phyloP scores from a whole-genome alignment of 768 basidiomycete species.

The Mycena crocata region DNA sequence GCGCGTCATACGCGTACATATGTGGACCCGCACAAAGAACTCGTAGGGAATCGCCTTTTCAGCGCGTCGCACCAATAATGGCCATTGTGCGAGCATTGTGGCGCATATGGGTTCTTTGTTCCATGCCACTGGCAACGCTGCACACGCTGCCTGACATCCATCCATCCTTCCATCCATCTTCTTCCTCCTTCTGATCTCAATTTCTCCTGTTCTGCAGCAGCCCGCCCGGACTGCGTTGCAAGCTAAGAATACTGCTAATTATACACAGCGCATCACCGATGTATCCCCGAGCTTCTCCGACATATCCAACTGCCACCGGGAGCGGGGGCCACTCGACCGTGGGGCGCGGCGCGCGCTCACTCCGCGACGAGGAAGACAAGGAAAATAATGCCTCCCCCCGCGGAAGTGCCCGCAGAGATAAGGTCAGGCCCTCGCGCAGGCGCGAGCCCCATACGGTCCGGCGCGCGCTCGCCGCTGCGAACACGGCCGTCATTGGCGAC shows the following conservation, averaged over 20 bases:
- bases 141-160: slow-evolving; percentile 5
- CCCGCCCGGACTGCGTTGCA: slow-evolving; percentile 9
- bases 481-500: slow-evolving; percentile 54
- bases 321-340: too few species aligned
- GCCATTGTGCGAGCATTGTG: not conserved
- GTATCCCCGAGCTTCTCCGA: slow-evolving; percentile 19
- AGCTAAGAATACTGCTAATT: slow-evolving; percentile 20
- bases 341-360: too few species aligned
- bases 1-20: slow-evolving; percentile 14
- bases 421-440: not conserved
- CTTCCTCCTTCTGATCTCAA: slow-evolving; percentile 24
- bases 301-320: too few species aligned
- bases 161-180: not conserved
- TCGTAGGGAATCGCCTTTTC: not conserved
- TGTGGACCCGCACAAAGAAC: not conserved
- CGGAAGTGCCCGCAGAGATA: not conserved
- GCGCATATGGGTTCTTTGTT: slow-evolving; percentile 24
- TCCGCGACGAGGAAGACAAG: not conserved
- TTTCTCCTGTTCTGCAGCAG: slow-evolving; percentile 21
- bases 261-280: slow-evolving; percentile 19
- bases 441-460: slow-evolving; percentile 12
- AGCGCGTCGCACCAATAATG: slow-evolving; percentile 2
- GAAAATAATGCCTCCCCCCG: slow-evolving; percentile 14
- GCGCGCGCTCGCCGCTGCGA: slow-evolving; percentile 33
- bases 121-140: slow-evolving; percentile 3